These are phyloP conservation scores for Balakata baccata DNA, from an alignment of 345 rosid species.

Conservation along the genomic window DNA sequence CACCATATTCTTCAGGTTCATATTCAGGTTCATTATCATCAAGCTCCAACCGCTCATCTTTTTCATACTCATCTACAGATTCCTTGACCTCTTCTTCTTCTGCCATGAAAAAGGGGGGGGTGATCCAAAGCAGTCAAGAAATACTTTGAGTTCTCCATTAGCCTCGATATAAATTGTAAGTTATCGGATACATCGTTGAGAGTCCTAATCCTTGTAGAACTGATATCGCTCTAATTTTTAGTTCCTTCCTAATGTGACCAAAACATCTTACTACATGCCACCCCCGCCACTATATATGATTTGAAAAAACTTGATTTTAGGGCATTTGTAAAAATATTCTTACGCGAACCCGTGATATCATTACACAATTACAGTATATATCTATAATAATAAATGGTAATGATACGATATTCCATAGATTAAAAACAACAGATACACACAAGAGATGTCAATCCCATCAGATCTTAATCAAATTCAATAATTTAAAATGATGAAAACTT, in stretches of 20 bases:
- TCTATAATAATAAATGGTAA: neutral
- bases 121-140: constrained; percentile 40
- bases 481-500: constrained; percentile 24
- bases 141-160: constrained; percentile 23
- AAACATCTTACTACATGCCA: neutral
- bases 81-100: constrained; percentile 67
- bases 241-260: neutral
- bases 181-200: neutral
- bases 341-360: neutral
- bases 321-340: neutral
- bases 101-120: constrained; percentile 51
- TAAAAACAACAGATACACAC: neutral
- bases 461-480: neutral
- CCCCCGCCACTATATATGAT: neutral
- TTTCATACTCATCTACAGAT: constrained; percentile 60
- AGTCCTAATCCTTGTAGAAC: neutral
- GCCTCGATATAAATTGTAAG: constrained; percentile 10
- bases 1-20: constrained; percentile 42
- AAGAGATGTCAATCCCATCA: neutral
- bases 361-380: neutral
- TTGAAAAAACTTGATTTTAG: neutral
- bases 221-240: neutral
- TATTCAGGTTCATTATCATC: constrained; percentile 77
- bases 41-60: constrained; percentile 73
- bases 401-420: constrained; percentile 7